Base-by-base conservation (phyloP, 2,329 filamentous ascomycete species). In the Aspergillus novoparasiticus region DNA sequence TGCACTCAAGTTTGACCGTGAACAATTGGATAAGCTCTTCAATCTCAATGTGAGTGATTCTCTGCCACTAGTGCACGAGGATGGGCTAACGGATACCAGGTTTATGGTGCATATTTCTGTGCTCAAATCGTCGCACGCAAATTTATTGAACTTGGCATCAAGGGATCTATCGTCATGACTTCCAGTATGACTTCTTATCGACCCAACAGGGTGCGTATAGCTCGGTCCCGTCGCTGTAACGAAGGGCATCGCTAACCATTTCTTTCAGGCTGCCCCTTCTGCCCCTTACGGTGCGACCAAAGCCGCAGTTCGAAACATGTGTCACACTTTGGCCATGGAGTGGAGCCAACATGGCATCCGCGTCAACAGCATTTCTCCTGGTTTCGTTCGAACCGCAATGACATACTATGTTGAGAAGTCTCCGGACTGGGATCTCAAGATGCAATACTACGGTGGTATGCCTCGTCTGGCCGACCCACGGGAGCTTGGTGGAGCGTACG, bases 361-460 rank as follows among this genome's bases (percentile, higher is more conserved):
- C 3, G 72, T 73, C 43, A 84, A 84, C 75, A 77, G 74, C 28
- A 75, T 85, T 50, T 82, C 80, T 0, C 82, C 82, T 0, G 82
- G 79, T 0, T 81, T 80, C 48, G 74, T 81, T 6, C 68, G 72
- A 74, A 69, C 81, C 0, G 80, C 80, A 4, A 75, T 84, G 75
- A 84, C 81, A 8, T 84, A 83, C 69, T 83, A 81, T 67, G 83
- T 87, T 6, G 79, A 81, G 62, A 79, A 79, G n/a, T 76, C 79
- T 19, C 81, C 83, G 0, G 85, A 86, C 69, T 87, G 84, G 85
- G 82, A 84, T 61, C 75, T 80, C 64, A 83, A 87, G 75, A 80
- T 87, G 76, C 82, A 85, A 73, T 86, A 87, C 69, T 86, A 86
- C 67, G 83, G 85, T 3, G 84, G 84, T 3, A 86, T 87, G 78